Evolutionary conservation across 768 basidiomycete genomes (phyloP).

Genomic region (Mycena albidolilacea): DNA sequence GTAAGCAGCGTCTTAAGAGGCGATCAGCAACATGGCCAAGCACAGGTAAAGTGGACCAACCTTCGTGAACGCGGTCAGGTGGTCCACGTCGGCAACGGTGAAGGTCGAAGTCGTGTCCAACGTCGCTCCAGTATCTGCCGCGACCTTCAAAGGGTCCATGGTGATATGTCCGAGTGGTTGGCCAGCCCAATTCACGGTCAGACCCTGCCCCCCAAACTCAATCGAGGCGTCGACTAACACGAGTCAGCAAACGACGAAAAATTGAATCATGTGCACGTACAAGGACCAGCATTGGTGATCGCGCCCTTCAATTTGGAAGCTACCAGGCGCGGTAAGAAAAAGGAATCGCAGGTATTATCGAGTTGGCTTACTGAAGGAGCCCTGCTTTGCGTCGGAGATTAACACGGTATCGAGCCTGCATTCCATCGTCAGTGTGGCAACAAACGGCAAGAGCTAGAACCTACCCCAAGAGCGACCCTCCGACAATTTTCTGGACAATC

Average conservation of each 20-base stretch:
- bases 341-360: neutral
- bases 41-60: conserved; percentile 43
- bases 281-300: conserved; percentile 81
- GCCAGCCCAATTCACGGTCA: conserved; percentile 74
- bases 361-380: conserved; percentile 65
- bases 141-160: conserved; percentile 71
- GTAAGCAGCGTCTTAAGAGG: conserved; percentile 66
- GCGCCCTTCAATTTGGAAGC: conserved; percentile 70
- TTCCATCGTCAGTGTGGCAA: neutral
- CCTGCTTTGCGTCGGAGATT: conserved; percentile 70
- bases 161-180: conserved; percentile 70
- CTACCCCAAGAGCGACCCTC: conserved; percentile 69
- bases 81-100: conserved; percentile 68
- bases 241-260: conserved; percentile 20
- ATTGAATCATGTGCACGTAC: conserved; percentile 54
- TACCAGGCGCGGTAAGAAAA: conserved; percentile 39
- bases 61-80: conserved; percentile 77
- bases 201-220: conserved; percentile 69
- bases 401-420: conserved; percentile 71
- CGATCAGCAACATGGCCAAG: conserved; percentile 13
- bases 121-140: conserved; percentile 74
- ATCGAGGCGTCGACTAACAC: conserved; percentile 76
- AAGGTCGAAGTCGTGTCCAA: conserved; percentile 71
- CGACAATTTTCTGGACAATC: conserved; percentile 81
- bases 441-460: conserved; percentile 27